Evolutionary conservation across 768 basidiomycete species (phyloP), one percentile per base, ranked within the genome.

Genomic region (Termitomyces bulborhizus): DNA sequence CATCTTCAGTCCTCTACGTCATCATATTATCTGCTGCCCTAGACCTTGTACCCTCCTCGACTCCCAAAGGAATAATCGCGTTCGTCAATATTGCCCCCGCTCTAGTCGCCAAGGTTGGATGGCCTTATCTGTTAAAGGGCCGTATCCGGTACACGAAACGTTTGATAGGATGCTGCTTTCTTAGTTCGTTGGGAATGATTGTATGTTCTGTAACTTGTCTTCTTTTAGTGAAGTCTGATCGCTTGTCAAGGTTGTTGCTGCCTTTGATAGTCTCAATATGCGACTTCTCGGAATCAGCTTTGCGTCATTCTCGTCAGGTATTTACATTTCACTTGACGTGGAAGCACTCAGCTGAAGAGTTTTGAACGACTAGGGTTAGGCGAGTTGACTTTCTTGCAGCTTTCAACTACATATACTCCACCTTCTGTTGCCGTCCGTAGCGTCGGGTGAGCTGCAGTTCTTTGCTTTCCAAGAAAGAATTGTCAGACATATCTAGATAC

Each of bases 61-160:
- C 93, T 0, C 95, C 96, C 0, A 96, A 96, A 67, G 96, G 96
- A 15, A 84, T 98, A 53, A 93, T 98, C 51, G 84, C 88, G 0
- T 93, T 98, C 67, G 95, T 90, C 73, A 98, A 98, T 68, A 97
- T 99, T 53, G 81, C 88, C 12, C 95, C 96, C 0, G 83, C 92
- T 0, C 72, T 98, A 2, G 66, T 86, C 0, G 93, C 91, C 18
- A 98, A 98, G 71, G 74, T 97, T 4, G 87, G 84, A 8, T 98
- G 95, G 81, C 94, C 96, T 0, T 95, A 98, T 65, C 60, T 98
- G 16, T 77, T 94, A 44, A 90, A 86, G 63, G 96, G 96, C 0
- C 76, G 82, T 57, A 89, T 98, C 71, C 79, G 86, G 54, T 99
- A 99, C 68, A 74, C 74, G 1, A 80, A 78, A 51, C 80, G 96